Evolutionary conservation across 441 rosid genomes (phyloP), one percentile per base, ranked within the genome.

Genomic region (Geranium incanum): DNA sequence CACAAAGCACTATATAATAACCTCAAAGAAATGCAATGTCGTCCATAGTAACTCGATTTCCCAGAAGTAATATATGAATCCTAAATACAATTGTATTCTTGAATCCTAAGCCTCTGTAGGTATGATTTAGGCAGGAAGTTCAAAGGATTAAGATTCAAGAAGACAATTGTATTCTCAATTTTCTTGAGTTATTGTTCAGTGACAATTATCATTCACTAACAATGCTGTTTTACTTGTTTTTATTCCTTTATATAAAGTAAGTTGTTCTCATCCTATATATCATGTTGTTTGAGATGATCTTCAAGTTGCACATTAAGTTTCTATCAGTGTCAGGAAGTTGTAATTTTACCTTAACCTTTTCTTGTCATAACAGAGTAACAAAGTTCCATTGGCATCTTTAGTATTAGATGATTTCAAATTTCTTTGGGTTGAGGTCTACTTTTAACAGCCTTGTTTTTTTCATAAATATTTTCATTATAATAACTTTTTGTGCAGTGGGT

Each of bases 401-500:
- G 52, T 45, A 9, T 13, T 8, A 45, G 9, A 45, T 45, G 2
- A 45, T 45, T 45, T 45, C 13, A 41, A 45, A 13, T 8, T 55
- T 55, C 21, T 55, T 15, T 55, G 18, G 52, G 13, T 45, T 8
- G 12, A 15, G 62, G n/a, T 55, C 1, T 55, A 15, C 62, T 15
- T 6, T 55, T 12, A 16, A 55, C 62, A 55, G 19, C 62, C 21
- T 55, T 55, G 18, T 18, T 8, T 15, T 13, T 6, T 72, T 4
- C 19, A 38, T 5, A 70, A 28, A 39, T 36, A 8, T 4, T 48
- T 28, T 6, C 15, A 11, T 69, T 67, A 1, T 41, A 72, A 50
- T 37, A 19, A 69, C 62, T 66, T 80, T 66, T 67, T 70, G 63
- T 76, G 72, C 81, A 91, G 97, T 94, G 98, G 98, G 96, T 89